Conservation (phyloP, 208 protist species). For the Porcisia hertigi region DNA sequence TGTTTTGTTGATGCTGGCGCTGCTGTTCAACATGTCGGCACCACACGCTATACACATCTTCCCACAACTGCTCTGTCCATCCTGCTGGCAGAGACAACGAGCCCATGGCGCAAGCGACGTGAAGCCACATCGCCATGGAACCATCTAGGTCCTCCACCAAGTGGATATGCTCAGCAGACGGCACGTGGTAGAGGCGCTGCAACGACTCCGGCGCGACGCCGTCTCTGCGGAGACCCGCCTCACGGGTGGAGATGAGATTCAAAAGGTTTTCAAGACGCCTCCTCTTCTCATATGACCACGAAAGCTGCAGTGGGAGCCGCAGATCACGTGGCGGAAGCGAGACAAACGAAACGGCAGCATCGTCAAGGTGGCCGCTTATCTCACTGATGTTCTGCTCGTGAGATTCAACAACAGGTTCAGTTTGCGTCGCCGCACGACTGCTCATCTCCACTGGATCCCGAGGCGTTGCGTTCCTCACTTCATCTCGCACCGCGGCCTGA, state of each 20-base stretch:
- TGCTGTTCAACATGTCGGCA: slow-evolving; percentile 8
- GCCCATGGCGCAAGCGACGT: slow-evolving; percentile 3
- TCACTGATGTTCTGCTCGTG: neutral
- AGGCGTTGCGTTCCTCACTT: neutral
- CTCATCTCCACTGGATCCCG: neutral
- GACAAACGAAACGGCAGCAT: neutral
- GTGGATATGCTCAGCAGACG: slow-evolving; percentile 9
- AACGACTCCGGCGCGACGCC: slow-evolving; percentile 4
- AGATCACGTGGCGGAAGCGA: neutral
- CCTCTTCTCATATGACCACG: slow-evolving; percentile 29
- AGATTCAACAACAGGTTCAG: neutral
- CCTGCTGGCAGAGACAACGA: neutral
- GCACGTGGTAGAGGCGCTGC: slow-evolving; percentile 12
- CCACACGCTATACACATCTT: slow-evolving; percentile 13
- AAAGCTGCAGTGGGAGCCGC: slow-evolving; percentile 24
- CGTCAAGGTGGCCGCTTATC: neutral
- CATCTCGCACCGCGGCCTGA: neutral
- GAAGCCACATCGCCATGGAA: slow-evolving; percentile 1
- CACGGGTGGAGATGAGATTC: slow-evolving; percentile 33
- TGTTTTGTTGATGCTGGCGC: neutral
- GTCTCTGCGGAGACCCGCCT: slow-evolving; percentile 13
- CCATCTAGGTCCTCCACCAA: slow-evolving; percentile 18
- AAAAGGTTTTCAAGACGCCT: slow-evolving; percentile 45
- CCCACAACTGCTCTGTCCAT: slow-evolving; percentile 3
- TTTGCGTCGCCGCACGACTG: neutral